Base-by-base conservation (phyloP, 139 green algal species). In the Asterochloris erici region DNA sequence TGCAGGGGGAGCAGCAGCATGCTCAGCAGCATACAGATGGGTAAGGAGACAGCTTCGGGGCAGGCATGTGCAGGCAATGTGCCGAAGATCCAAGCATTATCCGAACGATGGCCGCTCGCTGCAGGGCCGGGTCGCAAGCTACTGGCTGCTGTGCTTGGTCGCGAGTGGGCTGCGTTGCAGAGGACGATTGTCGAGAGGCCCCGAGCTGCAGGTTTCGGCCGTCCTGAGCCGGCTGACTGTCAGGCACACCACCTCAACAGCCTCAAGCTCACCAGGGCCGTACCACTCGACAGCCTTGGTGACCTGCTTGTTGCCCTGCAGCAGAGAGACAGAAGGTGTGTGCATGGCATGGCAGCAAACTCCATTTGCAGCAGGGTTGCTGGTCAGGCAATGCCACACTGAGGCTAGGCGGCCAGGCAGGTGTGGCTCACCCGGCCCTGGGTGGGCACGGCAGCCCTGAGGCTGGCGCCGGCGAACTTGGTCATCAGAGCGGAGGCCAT, bases 201-300 rank as follows among this genome's bases (percentile, higher is more conserved):
- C 38, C 38, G 38, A 54, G 38, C 38, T 54, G 38, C 38, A 54
- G 38, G 38, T 54, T 54, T 54, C 38, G n/a, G n/a, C n/a, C n/a
- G 38, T 54, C 38, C 38, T 54, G 38, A 54, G 38, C 38, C 38
- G 38, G 38, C 38, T 54, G 38, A 54, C 38, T 54, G 38, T 54
- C 38, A 54, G 38, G 69, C 86, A 69, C 92, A 86, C 84, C 94
- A 54, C 38, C 6, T 54, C 6, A 54, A 54, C 2, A 10, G 38
- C 38, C 38, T 6, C 2, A 6, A 54, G 38, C 38, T 54, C 38
- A 54, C 38, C 88, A 66, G 89, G 90, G 85, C 89, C 90, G 84
- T 92, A 94, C 68, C 83, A 94, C 90, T 94, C 91, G 64, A 93
- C 86, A 63, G 90, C 90, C 66, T 84, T 82, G 82, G 90, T 89